Evolutionary conservation across 2,329 filamentous ascomycete genomes (phyloP).

Genomic region (Lecanoromycetidae sp.): DNA sequence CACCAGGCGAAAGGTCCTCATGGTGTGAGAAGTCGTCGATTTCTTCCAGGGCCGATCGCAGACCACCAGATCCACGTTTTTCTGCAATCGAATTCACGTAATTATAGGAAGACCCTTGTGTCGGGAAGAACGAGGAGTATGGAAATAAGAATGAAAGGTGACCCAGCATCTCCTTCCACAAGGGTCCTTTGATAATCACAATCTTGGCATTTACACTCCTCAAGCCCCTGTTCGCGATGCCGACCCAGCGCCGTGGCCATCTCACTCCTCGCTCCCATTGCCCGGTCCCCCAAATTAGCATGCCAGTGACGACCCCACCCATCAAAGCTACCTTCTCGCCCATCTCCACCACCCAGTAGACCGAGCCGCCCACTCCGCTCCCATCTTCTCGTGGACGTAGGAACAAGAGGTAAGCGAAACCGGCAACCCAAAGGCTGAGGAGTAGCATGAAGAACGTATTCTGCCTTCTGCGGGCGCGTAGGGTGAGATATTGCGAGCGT

Average conservation of each 20-base stretch:
- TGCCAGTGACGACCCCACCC: conserved; percentile 73
- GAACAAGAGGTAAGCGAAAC: conserved; percentile 84
- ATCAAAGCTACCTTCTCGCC: conserved; percentile 84
- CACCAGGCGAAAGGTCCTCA: conserved; percentile 80
- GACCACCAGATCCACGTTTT: conserved; percentile 27
- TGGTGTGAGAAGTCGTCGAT: conserved; percentile 68
- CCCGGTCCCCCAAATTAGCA: conserved; percentile 85
- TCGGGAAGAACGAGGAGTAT: conserved; percentile 58
- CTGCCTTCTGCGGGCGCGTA: conserved; percentile 76
- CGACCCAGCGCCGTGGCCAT: conserved; percentile 87
- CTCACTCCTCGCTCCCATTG: conserved; percentile 92
- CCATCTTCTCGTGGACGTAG: conserved; percentile 94
- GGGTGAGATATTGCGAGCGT: conserved; percentile 80
- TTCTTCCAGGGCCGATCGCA: conserved; percentile 34
- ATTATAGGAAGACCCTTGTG: conserved; percentile 58
- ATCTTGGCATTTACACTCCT: conserved; percentile 93
- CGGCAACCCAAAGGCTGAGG: conserved; percentile 65
- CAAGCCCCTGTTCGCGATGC: conserved; percentile 76
- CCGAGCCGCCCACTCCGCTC: conserved; percentile 75
- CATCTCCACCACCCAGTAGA: conserved; percentile 93
- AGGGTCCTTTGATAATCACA: conserved; percentile 70
- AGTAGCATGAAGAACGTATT: conserved; percentile 85
- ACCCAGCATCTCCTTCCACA: conserved; percentile 66
- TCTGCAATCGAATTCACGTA: conserved; percentile 52
- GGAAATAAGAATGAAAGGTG: conserved; percentile 60